Conservation (phyloP, 306 rosid species). For the Rosa chinensis region DNA sequence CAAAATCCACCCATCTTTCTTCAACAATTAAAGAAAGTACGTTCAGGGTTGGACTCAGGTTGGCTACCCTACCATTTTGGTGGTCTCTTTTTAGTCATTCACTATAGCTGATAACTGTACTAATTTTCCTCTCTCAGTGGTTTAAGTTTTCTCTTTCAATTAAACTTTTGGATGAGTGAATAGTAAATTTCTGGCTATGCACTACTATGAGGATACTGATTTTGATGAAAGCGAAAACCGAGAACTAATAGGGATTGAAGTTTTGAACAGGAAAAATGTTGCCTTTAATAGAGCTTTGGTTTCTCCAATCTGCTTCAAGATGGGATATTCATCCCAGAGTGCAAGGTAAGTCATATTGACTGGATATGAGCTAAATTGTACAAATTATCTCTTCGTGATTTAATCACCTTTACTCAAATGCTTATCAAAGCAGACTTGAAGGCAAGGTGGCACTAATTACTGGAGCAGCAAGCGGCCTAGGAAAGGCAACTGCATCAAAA, state of each 20-base stretch:
- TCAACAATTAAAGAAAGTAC: neutral
- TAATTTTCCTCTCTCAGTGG: neutral
- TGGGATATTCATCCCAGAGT: constrained; percentile 45
- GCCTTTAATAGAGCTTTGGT: constrained; percentile 33
- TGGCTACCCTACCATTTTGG: neutral
- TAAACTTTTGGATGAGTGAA: neutral
- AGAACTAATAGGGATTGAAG: constrained; percentile 9
- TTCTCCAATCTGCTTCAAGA: constrained; percentile 50
- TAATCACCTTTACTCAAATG: neutral
- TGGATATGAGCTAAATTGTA: neutral
- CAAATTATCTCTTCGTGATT: neutral
- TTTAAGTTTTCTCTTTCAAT: neutral
- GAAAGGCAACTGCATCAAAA: constrained; percentile 67
- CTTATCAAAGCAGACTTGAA: constrained; percentile 50
- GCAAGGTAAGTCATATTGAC: constrained; percentile 34
- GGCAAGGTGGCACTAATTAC: constrained; percentile 93
- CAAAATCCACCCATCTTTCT: neutral
- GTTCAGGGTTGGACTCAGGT: constrained; percentile 16
- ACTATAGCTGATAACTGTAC: neutral
- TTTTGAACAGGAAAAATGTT: constrained; percentile 32
- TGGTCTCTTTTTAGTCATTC: too few relatives aligned
- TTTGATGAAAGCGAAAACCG: neutral
- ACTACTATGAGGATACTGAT: neutral
- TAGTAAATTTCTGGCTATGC: neutral
- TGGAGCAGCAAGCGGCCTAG: constrained; percentile 93